Base-by-base conservation (phyloP, 495 filamentous ascomycete genomes). In the Penicillium atrosanguineum region DNA sequence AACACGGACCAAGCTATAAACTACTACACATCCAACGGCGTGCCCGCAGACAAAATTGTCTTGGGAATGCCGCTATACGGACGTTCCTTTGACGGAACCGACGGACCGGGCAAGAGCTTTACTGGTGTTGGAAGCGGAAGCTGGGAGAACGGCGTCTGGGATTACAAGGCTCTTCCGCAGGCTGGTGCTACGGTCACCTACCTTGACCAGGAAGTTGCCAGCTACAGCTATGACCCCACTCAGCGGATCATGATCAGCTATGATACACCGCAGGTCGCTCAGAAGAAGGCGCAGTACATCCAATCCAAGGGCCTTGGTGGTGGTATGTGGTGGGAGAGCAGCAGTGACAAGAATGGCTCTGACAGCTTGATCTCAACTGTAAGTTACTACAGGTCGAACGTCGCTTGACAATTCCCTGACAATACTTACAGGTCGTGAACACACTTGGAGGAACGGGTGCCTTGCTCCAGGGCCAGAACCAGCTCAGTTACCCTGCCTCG, bases 271-370 rank as follows among this genome's bases (percentile, higher is more conserved):
- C 68, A 69, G 8, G 80, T 85, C 47, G 84, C 82, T 0, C 60
- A 64, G 39, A 45, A 62, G 48, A 96, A 96, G 73, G 81, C 79
- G 1, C 64, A 71, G 43, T 96, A 87, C 60, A 79, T 96, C 45
- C 66, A 71, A 56, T 50, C 74, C 14, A 77, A 75, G 45, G 79
- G 82, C 7, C 76, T 96, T 7, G 90, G 88, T 4, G 90, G 92
- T 12, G 85, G 80, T 0, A 93, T 96, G 83, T 96, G 89, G 80
- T 97, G 92, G 91, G 91, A 96, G 71, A 84, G 82, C 21, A 88
- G 83, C 64, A 84, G 82, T 21, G 92, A 96, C 64, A 83, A 78
- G 56, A 60, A 43, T 0, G 84, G 78, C 2, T 68, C 64, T 0
- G 71, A 71, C 37, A 86, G 86, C 60, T 64, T 91, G 68, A 81